phyloP scores from a whole-genome alignment of 164 flowering plant species.

The Aristolochia californica region DNA sequence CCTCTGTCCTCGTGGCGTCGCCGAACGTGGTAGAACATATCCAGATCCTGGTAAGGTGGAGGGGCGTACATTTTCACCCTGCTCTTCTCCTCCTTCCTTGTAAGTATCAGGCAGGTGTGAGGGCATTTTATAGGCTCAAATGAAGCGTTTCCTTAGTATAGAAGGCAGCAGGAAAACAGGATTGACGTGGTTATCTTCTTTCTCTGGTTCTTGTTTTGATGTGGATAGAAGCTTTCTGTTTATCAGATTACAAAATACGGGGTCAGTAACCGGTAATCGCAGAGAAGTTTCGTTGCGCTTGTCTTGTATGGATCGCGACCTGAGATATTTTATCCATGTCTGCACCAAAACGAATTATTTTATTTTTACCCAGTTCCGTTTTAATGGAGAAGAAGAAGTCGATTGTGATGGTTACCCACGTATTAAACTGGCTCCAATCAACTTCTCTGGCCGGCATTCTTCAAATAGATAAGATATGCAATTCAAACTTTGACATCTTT shows the following conservation, averaged over 20 bases:
- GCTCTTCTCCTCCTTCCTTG: too few relatives aligned
- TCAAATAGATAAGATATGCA: too few relatives aligned
- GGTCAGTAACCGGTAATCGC: too few relatives aligned
- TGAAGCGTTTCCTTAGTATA: background rate
- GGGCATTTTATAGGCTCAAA: background rate
- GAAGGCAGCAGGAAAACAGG: background rate
- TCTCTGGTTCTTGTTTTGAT: background rate
- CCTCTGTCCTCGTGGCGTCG: slow-evolving; percentile 48
- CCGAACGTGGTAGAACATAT: slow-evolving; percentile 34
- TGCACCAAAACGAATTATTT: too few relatives aligned
- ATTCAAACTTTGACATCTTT: too few relatives aligned
- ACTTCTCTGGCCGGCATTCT: too few relatives aligned
- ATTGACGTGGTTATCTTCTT: background rate
- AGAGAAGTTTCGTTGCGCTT: background rate
- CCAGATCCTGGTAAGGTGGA: slow-evolving; percentile 20
- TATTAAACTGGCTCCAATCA: too few relatives aligned
- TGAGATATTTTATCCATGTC: too few relatives aligned
- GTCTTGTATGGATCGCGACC: background rate
- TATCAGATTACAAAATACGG: too few relatives aligned
- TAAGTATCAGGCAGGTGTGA: background rate
- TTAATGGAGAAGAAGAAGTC: too few relatives aligned
- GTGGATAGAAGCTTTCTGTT: background rate
- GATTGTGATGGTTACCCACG: too few relatives aligned
- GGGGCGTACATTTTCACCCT: background rate
- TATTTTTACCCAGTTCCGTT: too few relatives aligned